phyloP scores from a whole-genome alignment of 805 yeast species.

The Pichia deserticola region DNA sequence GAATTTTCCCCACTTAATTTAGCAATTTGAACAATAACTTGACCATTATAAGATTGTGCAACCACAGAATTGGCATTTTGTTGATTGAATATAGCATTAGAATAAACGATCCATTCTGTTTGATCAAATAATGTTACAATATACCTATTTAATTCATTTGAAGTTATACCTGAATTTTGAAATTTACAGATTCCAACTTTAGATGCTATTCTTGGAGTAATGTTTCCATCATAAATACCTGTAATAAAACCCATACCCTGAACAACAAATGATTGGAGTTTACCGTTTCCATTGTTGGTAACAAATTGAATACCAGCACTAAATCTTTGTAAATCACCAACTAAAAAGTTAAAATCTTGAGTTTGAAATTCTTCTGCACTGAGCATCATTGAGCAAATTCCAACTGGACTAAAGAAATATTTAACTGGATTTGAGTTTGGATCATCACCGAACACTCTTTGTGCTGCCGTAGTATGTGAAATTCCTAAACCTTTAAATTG shows the following conservation, averaged over 20 bases:
- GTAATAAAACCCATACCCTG: slow-evolving; percentile 83
- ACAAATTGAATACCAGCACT: slow-evolving; percentile 29
- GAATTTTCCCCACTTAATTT: slow-evolving; percentile 31
- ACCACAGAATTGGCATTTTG: slow-evolving; percentile 28
- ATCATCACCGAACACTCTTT: slow-evolving; percentile 66
- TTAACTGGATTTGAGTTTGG: slow-evolving; percentile 33
- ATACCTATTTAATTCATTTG: slow-evolving; percentile 45
- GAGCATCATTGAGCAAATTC: slow-evolving; percentile 53
- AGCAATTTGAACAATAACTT: slow-evolving; percentile 44
- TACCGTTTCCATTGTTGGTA: slow-evolving; percentile 29
- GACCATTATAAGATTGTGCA: slow-evolving; percentile 30
- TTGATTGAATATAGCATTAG: slow-evolving; percentile 14
- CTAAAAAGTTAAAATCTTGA: slow-evolving; percentile 15
- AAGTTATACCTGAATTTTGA: slow-evolving; percentile 30
- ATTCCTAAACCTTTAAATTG: slow-evolving; percentile 54
- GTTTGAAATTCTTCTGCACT: slow-evolving; percentile 37
- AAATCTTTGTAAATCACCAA: slow-evolving; percentile 28
- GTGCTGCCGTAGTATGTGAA: slow-evolving; percentile 51
- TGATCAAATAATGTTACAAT: slow-evolving; percentile 46
- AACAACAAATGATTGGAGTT: slow-evolving; percentile 44
- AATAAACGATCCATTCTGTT: slow-evolving; percentile 60
- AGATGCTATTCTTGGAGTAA: slow-evolving; percentile 50
- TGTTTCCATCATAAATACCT: slow-evolving; percentile 43
- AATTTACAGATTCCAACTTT: slow-evolving; percentile 57
- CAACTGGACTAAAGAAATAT: slow-evolving; percentile 63